phyloP scores from a whole-genome alignment of 208 protist genomes.

The Blechomonas ayalai region DNA sequence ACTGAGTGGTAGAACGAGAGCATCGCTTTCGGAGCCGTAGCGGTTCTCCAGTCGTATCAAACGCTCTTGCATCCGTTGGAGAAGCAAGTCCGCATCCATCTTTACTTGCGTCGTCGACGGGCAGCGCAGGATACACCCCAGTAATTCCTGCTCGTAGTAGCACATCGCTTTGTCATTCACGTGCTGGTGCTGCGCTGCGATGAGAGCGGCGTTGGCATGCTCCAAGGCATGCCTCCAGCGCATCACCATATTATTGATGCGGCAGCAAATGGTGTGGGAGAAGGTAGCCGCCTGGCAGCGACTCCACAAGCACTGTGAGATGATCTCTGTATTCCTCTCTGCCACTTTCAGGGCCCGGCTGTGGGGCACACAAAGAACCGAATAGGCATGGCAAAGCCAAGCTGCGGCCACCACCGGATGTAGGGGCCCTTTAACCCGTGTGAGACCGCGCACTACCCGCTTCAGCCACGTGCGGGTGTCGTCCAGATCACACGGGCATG shows the following conservation, averaged over 20 bases:
- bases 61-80: constrained; percentile 15
- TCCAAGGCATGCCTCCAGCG: constrained; percentile 38
- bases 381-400: constrained; percentile 28
- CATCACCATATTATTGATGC: constrained; percentile 5
- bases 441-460: constrained; percentile 22
- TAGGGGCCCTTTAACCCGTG: constrained; percentile 25
- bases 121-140: constrained; percentile 30
- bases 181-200: constrained; percentile 27
- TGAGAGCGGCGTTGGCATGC: constrained; percentile 46
- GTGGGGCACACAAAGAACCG: constrained; percentile 11
- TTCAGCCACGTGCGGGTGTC: constrained; percentile 24
- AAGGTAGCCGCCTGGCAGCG: constrained; percentile 22
- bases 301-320: constrained; percentile 17
- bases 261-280: constrained; percentile 15
- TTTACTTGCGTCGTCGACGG: constrained; percentile 21
- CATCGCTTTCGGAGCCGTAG: constrained; percentile 20
- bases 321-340: constrained; percentile 15
- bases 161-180: constrained; percentile 13
- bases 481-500: constrained; percentile 15
- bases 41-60: constrained; percentile 3
- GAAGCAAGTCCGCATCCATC: constrained; percentile 16
- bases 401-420: constrained; percentile 29
- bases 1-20: constrained; percentile 24
- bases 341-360: constrained; percentile 23
- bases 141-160: constrained; percentile 21